Evolutionary conservation across 2,329 filamentous ascomycete species (phyloP).

Genomic region (Curvularia sp.): DNA sequence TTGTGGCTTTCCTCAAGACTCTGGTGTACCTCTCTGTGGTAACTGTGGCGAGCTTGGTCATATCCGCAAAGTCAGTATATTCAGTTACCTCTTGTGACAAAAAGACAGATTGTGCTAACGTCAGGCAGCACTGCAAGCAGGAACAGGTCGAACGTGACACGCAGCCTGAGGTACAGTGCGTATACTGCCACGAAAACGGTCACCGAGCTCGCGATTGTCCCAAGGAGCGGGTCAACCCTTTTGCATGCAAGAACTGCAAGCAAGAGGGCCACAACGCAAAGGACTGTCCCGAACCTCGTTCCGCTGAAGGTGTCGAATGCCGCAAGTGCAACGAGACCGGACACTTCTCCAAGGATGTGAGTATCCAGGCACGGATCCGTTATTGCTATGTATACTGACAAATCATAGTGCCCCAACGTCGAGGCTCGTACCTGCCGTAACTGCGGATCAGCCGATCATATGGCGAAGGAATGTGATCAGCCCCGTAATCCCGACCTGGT

Average conservation of each 20-base stretch:
- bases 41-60: constrained; percentile 73
- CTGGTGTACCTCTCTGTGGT: constrained; percentile 65
- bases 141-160: constrained; percentile 59
- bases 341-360: constrained; percentile 47
- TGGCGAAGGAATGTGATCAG: constrained; percentile 48
- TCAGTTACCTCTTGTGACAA: no score
- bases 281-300: constrained; percentile 55
- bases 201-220: constrained; percentile 73
- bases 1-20: constrained; percentile 68
- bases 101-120: constrained; percentile 9
- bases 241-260: constrained; percentile 74
- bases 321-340: constrained; percentile 66
- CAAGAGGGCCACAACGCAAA: constrained; percentile 48
- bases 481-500: constrained; percentile 50
- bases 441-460: constrained; percentile 48
- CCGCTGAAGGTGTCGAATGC: constrained; percentile 67
- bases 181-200: constrained; percentile 68
- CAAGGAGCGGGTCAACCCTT: constrained; percentile 63
- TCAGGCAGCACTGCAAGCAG: constrained; percentile 61
- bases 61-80: constrained; percentile 50
- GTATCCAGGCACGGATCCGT: constrained; percentile 3
- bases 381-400: constrained; percentile 22
- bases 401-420: constrained; percentile 40
- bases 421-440: constrained; percentile 46
- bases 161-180: constrained; percentile 63